A percentile compares a stretch with the other conserved stretches of the same genome.
These are phyloP conservation scores for Oryza coarctata DNA, from an alignment of 176 grass and related monocot genomes.

Conservation along the genomic window DNA sequence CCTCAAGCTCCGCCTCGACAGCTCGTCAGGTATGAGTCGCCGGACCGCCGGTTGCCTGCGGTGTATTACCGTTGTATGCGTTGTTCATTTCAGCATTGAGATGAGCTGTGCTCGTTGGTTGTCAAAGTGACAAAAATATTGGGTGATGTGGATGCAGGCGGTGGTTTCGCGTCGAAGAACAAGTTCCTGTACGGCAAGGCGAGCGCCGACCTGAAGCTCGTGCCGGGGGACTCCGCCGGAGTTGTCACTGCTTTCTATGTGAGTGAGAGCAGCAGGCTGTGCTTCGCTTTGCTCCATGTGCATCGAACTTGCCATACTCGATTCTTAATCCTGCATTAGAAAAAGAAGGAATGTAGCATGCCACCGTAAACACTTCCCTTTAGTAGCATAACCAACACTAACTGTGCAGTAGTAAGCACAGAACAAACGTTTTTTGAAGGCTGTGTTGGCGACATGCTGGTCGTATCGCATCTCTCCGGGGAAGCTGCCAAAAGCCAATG, in stretches of 20 bases:
- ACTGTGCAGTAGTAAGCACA: not conserved
- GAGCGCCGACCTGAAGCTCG: conserved; percentile 82
- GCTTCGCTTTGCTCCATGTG: not conserved
- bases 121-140: not conserved
- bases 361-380: too few species aligned
- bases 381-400: not conserved
- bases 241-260: conserved; percentile 98
- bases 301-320: not conserved
- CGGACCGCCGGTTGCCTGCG: too few species aligned
- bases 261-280: conserved; percentile 30
- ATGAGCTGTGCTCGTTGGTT: too few species aligned
- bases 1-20: conserved; percentile 88
- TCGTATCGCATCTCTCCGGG: not conserved
- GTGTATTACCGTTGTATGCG: too few species aligned
- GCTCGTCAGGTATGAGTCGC: conserved; percentile 77
- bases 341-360: not conserved
- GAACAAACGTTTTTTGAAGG: not conserved
- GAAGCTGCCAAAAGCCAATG: conserved; percentile 22
- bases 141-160: conserved; percentile 19
- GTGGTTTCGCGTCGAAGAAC: conserved; percentile 71
- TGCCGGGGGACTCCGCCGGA: conserved; percentile 86
- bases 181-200: conserved; percentile 82
- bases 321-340: not conserved
- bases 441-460: conserved; percentile 1
- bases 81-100: too few species aligned